These are phyloP conservation scores for Candida sp. DNA, from an alignment of 1,139 yeast genomes.

Conservation along the genomic window DNA sequence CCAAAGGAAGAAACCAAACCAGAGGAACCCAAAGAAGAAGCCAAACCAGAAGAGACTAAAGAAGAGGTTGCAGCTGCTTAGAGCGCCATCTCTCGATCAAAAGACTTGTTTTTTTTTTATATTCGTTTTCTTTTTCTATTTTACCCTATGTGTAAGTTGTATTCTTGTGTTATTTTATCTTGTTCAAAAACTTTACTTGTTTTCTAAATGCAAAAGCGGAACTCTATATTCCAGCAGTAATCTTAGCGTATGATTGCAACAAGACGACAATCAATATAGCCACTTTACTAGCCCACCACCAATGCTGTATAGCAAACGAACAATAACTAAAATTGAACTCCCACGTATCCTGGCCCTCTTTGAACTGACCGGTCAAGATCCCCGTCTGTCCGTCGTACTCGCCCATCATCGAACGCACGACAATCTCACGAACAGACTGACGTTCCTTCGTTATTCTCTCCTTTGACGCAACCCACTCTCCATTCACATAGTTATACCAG, in stretches of 20 bases:
- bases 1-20: slow-evolving; percentile 1
- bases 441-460: slow-evolving; percentile 25
- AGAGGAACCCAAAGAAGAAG: slow-evolving; percentile 5
- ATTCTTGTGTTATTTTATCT: slow-evolving; percentile 1
- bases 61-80: slow-evolving; percentile 2
- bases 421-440: slow-evolving; percentile 68
- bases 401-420: slow-evolving; percentile 96
- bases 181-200: neutral
- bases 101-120: neutral
- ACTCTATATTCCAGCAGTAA: neutral
- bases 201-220: no score
- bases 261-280: slow-evolving; percentile 49
- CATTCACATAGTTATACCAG: slow-evolving; percentile 51
- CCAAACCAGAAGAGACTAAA: slow-evolving; percentile 4
- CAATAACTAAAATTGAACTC: slow-evolving; percentile 74
- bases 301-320: slow-evolving; percentile 86
- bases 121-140: neutral
- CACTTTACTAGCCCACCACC: slow-evolving; percentile 92
- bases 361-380: slow-evolving; percentile 71
- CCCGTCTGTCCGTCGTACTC: slow-evolving; percentile 93
- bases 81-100: no score
- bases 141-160: neutral
- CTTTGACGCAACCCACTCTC: slow-evolving; percentile 64
- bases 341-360: slow-evolving; percentile 46
- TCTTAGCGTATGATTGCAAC: slow-evolving; percentile 31